Base-by-base conservation (phyloP, 2,329 filamentous ascomycete genomes). In the Xylaria multiplex region DNA sequence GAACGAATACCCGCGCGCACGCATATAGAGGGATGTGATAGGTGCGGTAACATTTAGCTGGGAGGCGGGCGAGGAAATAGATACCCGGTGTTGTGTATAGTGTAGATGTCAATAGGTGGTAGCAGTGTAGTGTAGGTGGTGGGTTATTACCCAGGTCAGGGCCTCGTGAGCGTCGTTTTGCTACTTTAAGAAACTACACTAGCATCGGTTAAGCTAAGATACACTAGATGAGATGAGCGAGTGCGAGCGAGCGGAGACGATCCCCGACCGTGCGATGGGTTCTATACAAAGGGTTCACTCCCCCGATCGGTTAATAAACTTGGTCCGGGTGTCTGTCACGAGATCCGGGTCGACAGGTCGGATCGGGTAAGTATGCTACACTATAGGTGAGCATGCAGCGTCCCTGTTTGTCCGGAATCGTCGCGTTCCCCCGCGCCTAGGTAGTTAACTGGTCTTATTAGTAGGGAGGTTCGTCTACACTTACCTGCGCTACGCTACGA, bases 301-400 rank as follows among this genome's bases (percentile, higher is more conserved):
- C 53, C 45, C 53, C 52, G 32, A 59, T 66, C 64, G 59, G 64
- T 59, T 42, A 49, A 58, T 53, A 48, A 14, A 48, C 32, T 35
- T 32, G 3, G 40, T 37, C 57, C 35, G 11, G 30, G 54, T 27
- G 42, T 16, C 42, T 40, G 27, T 65, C 63, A 65, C 59, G 58
- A 66, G 59, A 66, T 62, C 40, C 14, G 45, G 40, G 53, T 57
- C 24, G 46, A 58, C 32, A 53, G n/a, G 40, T 62, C 53, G 40
- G 45, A 59, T 49, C 43, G 40, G 59, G 64, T 50, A 62, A 60
- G 40, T 32, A 27, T 59, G 49, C 27, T 27, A 27, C 27, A 27
- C 27, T 27, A 27, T 27, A 27, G 16, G 48, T 52, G 32, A 59
- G 48, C 48, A 58, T 52, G 27, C 9, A 40, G 35, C 30, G 45